phyloP scores from a whole-genome alignment of 805 yeast genomes.

The Kazachstania psychrophila region DNA sequence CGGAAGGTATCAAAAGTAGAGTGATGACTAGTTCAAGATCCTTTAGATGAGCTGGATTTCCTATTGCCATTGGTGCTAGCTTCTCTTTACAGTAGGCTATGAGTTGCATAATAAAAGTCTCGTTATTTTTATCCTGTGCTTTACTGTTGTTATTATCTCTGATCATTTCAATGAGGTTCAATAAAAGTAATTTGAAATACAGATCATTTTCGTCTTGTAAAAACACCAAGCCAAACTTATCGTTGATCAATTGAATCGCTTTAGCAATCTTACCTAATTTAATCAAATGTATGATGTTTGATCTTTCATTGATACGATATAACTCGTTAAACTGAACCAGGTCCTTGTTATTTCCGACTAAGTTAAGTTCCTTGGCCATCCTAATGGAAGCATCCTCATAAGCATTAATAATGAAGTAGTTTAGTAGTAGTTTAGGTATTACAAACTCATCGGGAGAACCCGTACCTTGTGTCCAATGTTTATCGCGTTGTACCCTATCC shows the following conservation, averaged over 20 bases:
- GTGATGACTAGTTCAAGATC: slow-evolving; percentile 83
- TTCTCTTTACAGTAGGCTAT: slow-evolving; percentile 53
- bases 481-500: slow-evolving; percentile 12
- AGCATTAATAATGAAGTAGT: slow-evolving; percentile 71
- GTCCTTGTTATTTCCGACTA: slow-evolving; percentile 19
- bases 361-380: slow-evolving; percentile 50
- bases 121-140: slow-evolving; percentile 30
- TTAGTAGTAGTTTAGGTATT: slow-evolving; percentile 42
- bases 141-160: slow-evolving; percentile 32
- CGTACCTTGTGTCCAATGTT: neutral
- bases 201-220: slow-evolving; percentile 44
- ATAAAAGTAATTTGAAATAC: slow-evolving; percentile 62
- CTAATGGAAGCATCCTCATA: slow-evolving; percentile 56
- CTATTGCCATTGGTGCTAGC: slow-evolving; percentile 51
- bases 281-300: slow-evolving; percentile 18
- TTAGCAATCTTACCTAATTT: slow-evolving; percentile 20
- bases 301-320: slow-evolving; percentile 23
- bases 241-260: slow-evolving; percentile 27
- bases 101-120: slow-evolving; percentile 43
- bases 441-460: neutral
- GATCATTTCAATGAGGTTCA: slow-evolving; percentile 75
- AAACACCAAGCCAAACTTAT: slow-evolving; percentile 21
- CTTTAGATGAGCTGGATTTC: slow-evolving; percentile 48
- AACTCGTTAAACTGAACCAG: slow-evolving; percentile 25
- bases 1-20: slow-evolving; percentile 45